phyloP scores from a whole-genome alignment of 2,329 filamentous ascomycete species.

The Calonectria pauciramosa region DNA sequence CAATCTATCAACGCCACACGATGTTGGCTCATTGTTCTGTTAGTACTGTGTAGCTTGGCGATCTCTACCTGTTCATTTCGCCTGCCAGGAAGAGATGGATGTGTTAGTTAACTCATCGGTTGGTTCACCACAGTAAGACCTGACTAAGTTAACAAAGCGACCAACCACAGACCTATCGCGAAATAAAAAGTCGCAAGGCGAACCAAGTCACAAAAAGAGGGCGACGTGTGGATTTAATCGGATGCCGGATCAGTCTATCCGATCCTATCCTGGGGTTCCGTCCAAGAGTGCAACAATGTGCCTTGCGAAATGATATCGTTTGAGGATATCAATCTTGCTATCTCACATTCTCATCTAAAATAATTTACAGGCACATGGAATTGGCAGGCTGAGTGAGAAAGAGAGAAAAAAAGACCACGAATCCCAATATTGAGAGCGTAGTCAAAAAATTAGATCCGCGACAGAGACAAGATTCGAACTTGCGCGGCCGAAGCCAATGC shows the following conservation, averaged over 20 bases:
- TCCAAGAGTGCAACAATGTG: background rate
- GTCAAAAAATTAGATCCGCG: conserved; percentile 23
- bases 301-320: background rate
- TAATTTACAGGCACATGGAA: background rate
- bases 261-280: background rate
- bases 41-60: no score
- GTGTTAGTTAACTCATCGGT: background rate
- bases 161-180: background rate
- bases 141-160: background rate
- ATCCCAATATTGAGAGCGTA: fast-evolving
- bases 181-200: no score
- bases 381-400: background rate
- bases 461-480: conserved; percentile 36
- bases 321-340: background rate
- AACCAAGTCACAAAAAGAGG: background rate
- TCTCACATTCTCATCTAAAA: background rate
- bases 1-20: no score
- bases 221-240: background rate
- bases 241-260: background rate
- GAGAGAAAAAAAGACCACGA: background rate
- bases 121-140: background rate
- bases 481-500: conserved; percentile 33
- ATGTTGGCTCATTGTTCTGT: no score
- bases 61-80: background rate
- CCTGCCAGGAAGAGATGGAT: background rate